These are phyloP conservation scores for Neospermospora avenae DNA, from an alignment of 2,329 filamentous ascomycete genomes.

Conservation along the genomic window DNA sequence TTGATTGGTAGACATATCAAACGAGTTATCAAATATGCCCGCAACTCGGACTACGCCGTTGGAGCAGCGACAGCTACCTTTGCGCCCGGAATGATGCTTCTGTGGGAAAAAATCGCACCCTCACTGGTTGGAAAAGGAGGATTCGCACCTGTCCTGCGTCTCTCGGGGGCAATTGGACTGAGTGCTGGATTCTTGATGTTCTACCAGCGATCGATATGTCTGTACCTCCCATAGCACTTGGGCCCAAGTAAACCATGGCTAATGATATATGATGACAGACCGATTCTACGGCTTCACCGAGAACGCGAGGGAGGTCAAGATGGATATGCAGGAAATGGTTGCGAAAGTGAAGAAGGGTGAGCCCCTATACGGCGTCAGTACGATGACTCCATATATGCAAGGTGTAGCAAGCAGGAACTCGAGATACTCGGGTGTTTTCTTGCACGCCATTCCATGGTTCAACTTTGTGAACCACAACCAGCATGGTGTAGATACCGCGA, in stretches of 20 bases:
- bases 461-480: conserved; percentile 96
- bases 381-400: conserved; percentile 83
- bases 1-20: conserved; percentile 70
- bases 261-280: conserved; percentile 48
- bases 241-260: background rate
- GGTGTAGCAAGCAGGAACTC: conserved; percentile 91
- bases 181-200: conserved; percentile 79
- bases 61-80: conserved; percentile 67
- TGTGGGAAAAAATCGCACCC: conserved; percentile 81
- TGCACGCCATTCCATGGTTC: conserved; percentile 89
- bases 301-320: conserved; percentile 85
- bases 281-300: conserved; percentile 95
- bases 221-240: conserved; percentile 38
- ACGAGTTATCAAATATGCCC: conserved; percentile 84
- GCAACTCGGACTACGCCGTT: conserved; percentile 75
- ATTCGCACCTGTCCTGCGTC: conserved; percentile 78
- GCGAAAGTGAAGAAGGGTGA: conserved; percentile 90
- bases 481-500: conserved; percentile 95
- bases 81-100: conserved; percentile 69
- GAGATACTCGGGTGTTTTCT: conserved; percentile 80
- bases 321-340: conserved; percentile 99
- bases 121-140: conserved; percentile 80
- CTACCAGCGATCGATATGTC: conserved; percentile 82
- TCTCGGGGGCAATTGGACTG: conserved; percentile 69
- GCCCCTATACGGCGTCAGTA: conserved; percentile 80